A percentile compares a stretch with the other conserved stretches of the same genome.
Conservation (phyloP, 495 filamentous ascomycete genomes). For the Hyphodiscus hymeniophilus region DNA sequence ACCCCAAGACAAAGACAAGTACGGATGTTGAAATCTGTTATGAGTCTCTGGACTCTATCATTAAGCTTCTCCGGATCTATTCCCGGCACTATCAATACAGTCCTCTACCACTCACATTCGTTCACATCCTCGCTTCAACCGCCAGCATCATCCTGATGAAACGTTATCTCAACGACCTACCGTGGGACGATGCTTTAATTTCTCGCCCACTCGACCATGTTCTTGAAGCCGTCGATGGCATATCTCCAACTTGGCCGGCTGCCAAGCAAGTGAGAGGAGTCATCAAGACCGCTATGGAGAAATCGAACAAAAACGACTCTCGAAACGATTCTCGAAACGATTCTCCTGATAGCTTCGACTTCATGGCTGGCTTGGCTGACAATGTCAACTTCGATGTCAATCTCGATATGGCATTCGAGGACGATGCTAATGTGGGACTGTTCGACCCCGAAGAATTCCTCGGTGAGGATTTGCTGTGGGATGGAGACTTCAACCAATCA, state of each 20-base stretch:
- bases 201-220: conserved; percentile 21
- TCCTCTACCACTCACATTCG: conserved; percentile 26
- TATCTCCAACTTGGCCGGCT: conserved; percentile 25
- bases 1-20: conserved; percentile 15
- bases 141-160: conserved; percentile 27
- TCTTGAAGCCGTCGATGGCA: conserved; percentile 23
- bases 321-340: neutral
- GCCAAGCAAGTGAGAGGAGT: conserved; percentile 13
- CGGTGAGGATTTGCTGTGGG: neutral
- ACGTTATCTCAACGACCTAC: conserved; percentile 19
- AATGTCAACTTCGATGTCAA: neutral
- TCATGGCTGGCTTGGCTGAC: conserved; percentile 8
- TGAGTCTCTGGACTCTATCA: conserved; percentile 23
- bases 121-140: conserved; percentile 27
- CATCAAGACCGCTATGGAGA: conserved; percentile 6
- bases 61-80: conserved; percentile 24
- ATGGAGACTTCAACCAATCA: too few relatives aligned
- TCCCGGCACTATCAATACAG: conserved; percentile 22
- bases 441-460: neutral
- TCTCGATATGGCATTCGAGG: conserved; percentile 1
- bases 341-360: conserved; percentile 12
- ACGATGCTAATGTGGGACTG: conserved; percentile 3
- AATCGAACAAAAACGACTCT: neutral
- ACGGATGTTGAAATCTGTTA: conserved; percentile 28
- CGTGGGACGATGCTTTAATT: conserved; percentile 20